These are phyloP conservation scores for Hymenoscyphus salicellus DNA, from an alignment of 2,329 filamentous ascomycete species.

Conservation along the genomic window DNA sequence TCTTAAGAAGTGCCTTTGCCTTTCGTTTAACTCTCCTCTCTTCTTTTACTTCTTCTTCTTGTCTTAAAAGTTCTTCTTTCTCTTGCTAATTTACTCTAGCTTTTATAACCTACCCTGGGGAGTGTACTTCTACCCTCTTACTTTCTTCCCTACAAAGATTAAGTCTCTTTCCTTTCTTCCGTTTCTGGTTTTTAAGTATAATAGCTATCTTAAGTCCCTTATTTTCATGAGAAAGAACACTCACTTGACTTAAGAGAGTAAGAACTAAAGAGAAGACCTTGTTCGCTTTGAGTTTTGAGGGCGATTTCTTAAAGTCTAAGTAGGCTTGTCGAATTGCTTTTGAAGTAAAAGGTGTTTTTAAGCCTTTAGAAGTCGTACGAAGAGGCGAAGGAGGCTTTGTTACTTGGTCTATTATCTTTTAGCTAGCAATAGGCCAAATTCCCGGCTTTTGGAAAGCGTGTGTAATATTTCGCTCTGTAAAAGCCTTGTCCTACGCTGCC, in stretches of 20 bases:
- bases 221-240: background rate
- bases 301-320: background rate
- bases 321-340: background rate
- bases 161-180: background rate
- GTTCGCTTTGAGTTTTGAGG: background rate
- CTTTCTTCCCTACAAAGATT: background rate
- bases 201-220: background rate
- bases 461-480: background rate
- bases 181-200: background rate
- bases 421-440: background rate
- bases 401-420: background rate
- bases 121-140: background rate
- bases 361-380: background rate
- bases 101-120: background rate
- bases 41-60: background rate
- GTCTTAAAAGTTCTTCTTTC: background rate
- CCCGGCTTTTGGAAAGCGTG: background rate
- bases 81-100: background rate
- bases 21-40: background rate
- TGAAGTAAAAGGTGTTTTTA: background rate
- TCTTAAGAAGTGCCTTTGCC: background rate
- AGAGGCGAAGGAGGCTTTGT: background rate
- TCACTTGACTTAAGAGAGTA: background rate
- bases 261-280: background rate
- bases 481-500: background rate